Base-by-base conservation (phyloP, 139 green algal species). In the Diplosphaera chodatii region DNA sequence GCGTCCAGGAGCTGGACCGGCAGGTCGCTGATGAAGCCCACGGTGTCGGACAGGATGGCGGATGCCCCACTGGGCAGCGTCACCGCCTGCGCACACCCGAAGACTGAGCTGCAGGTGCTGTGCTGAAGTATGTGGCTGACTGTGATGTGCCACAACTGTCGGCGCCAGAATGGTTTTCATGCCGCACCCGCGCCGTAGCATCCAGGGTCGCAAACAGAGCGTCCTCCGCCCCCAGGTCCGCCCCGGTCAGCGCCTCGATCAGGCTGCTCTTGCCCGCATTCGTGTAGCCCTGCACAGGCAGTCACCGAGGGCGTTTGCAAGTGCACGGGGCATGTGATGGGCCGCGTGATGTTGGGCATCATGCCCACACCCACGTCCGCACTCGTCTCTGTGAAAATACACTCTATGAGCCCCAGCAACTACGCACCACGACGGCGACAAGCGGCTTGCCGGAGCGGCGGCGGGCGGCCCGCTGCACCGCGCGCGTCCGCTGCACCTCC, bases 11-110 rank as follows among this genome's bases (percentile, higher is more conserved):
- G 82, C 63, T 80, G 74, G 13, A 74, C 29, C 0, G 88, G 88
- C 72, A 93, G 80, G 69, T 92, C 83, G 16, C 73, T 82, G 73
- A 93, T 93, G 85, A 93, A 93, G 67, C 88, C 88, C 23, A 93
- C 88, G 4, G 87, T 90, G 77, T 91, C 86, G 6, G 40, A 74
- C 25, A 91, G 70, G 2, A 91, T 67, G 16, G 55, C 77, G 1
- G 77, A 64, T 0, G 67, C 48, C 22, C 81, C 80, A 23, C 55
- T 76, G 4, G 82, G 82, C 59, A 91, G 83, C 65, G 67, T 55
- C 32, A 80, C 70, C 1, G 75, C 71, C 37, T 48, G 37, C 37
- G 10, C 37, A 48, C 6, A 48, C 6, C 37, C 6, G 10, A 20
- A 20, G 37, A 48, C n/a, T n/a, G n/a, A n/a, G n/a, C n/a, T n/a